Conservation (phyloP, 768 basidiomycete species). For the Gymnopilus dilepis region DNA sequence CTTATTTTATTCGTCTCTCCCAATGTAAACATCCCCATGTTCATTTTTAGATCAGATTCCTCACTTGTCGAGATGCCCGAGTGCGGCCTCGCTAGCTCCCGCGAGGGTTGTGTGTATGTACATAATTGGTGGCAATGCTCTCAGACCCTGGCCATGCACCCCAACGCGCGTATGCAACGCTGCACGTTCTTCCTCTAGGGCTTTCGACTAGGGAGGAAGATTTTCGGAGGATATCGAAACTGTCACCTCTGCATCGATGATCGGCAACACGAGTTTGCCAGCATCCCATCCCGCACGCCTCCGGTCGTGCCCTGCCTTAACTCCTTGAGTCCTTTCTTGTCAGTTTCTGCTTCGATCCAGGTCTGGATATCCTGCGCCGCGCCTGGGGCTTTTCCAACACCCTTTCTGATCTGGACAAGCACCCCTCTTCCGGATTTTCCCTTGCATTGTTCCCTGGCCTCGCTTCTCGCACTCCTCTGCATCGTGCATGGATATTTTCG, state of each 20-base stretch:
- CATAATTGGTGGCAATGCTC: not conserved
- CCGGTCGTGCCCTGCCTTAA: not conserved
- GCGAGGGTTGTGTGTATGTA: not conserved
- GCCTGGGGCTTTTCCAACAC: not conserved
- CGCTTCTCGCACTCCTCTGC: not conserved
- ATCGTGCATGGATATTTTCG: slow-evolving; percentile 1
- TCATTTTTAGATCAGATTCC: not conserved
- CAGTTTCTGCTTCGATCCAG: not conserved
- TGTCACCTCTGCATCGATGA: slow-evolving; percentile 2
- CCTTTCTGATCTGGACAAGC: not conserved
- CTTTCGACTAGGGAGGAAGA: not conserved
- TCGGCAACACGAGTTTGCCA: slow-evolving; percentile 5
- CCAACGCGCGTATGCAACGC: not conserved
- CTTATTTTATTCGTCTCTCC: slow-evolving; percentile 1
- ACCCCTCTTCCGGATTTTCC: not conserved
- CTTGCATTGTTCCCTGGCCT: not conserved
- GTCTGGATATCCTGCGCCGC: not conserved
- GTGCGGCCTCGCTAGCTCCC: not conserved
- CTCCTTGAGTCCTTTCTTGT: slow-evolving; percentile 2
- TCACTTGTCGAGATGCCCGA: slow-evolving; percentile 1
- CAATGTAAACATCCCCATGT: not conserved
- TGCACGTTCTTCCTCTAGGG: not conserved
- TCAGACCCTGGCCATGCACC: not conserved
- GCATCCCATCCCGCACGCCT: not conserved
- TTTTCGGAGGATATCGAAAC: slow-evolving; percentile 6